Evolutionary conservation across 2,329 filamentous ascomycete species (phyloP).

Genomic region (Fusarium subtropicale): DNA sequence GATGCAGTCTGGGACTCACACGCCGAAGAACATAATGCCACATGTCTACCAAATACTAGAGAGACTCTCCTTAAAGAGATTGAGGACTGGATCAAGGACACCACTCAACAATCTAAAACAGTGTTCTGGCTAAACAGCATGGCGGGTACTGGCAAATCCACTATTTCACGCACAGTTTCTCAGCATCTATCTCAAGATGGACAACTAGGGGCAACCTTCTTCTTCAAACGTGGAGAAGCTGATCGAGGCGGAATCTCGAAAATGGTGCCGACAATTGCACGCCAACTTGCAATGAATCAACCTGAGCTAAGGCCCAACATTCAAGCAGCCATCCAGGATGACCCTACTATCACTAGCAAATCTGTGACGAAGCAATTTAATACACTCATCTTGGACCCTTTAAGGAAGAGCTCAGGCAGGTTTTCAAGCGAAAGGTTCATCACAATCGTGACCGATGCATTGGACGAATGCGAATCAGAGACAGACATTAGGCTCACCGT

Average conservation of each 20-base stretch:
- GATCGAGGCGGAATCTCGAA: accelerated
- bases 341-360: not conserved
- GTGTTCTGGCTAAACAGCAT: not conserved
- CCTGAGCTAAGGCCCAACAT: accelerated
- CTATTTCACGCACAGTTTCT: conserved; percentile 55
- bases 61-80: accelerated
- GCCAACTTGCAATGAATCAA: not conserved
- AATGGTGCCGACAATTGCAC: not conserved
- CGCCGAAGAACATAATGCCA: not conserved
- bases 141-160: conserved; percentile 7
- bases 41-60: not conserved
- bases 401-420: accelerated
- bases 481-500: not conserved
- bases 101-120: not conserved
- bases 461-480: not conserved
- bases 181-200: accelerated
- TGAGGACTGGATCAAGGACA: accelerated
- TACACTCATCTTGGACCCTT: not conserved
- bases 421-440: accelerated
- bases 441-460: not conserved
- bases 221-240: conserved; percentile 56
- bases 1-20: conserved; percentile 4
- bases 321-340: accelerated
- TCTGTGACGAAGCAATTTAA: not conserved
- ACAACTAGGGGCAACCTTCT: conserved; percentile 53